Evolutionary conservation across 1,284 basidiomycete genomes (phyloP).

Genomic region (Gymnopus androsaceus): DNA sequence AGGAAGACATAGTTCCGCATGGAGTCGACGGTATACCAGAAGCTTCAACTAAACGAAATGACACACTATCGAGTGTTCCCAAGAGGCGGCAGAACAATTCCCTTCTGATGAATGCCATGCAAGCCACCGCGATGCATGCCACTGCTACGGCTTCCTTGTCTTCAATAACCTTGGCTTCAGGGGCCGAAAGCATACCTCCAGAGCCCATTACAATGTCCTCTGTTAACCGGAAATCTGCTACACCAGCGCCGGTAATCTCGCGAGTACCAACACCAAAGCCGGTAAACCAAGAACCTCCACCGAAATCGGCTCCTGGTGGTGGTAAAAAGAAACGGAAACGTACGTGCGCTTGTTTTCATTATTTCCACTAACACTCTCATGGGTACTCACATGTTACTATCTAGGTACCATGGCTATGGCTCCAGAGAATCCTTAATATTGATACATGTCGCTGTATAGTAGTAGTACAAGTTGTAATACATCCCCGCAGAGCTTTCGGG

Average conservation of each 20-base stretch:
- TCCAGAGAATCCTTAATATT: constrained; percentile 10
- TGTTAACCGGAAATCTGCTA: constrained; percentile 48
- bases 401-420: constrained; percentile 3
- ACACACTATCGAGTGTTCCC: constrained; percentile 28
- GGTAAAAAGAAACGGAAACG: constrained; percentile 74
- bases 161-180: constrained; percentile 32
- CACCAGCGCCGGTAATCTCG: constrained; percentile 53
- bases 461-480: too few relatives aligned
- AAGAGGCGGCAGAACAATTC: constrained; percentile 67
- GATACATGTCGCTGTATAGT: background rate
- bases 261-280: constrained; percentile 46
- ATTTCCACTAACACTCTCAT: background rate
- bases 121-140: constrained; percentile 69
- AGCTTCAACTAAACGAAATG: constrained; percentile 26
- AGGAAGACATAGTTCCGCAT: constrained; percentile 34
- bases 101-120: constrained; percentile 74
- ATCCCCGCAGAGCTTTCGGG: too few relatives aligned
- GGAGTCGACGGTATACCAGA: constrained; percentile 28
- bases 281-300: constrained; percentile 44
- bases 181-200: constrained; percentile 35
- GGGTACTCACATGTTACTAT: background rate
- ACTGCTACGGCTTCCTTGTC: constrained; percentile 54
- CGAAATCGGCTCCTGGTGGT: constrained; percentile 50
- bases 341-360: constrained; percentile 36
- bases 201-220: constrained; percentile 45